These are phyloP conservation scores for Plasmopara halstedii DNA, from an alignment of 352 stramenopile genomes.

Conservation along the genomic window DNA sequence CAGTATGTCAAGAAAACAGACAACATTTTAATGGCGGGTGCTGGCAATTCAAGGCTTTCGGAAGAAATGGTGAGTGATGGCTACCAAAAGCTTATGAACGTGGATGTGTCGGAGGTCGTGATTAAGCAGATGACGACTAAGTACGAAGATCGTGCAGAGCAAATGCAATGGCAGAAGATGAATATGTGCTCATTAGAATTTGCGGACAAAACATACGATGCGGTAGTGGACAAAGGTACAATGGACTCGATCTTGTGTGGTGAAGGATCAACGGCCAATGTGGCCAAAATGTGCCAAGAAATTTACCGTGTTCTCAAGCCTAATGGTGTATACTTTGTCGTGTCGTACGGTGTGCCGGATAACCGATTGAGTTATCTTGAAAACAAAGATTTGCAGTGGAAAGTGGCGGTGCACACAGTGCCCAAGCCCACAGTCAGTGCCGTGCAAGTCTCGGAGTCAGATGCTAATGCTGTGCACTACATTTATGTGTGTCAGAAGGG, in stretches of 20 bases:
- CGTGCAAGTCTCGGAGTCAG: conserved; percentile 87
- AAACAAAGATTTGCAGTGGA: conserved; percentile 94
- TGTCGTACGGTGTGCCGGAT: conserved; percentile 94
- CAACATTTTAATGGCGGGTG: conserved; percentile 88
- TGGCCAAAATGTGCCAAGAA: conserved; percentile 94
- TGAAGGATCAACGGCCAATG: conserved; percentile 92
- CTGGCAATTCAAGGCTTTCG: conserved; percentile 90
- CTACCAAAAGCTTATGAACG: conserved; percentile 93
- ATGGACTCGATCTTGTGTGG: conserved; percentile 95
- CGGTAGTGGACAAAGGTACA: conserved; percentile 92
- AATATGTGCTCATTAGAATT: conserved; percentile 93
- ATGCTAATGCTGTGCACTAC: conserved; percentile 94
- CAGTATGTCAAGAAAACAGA: conserved; percentile 94
- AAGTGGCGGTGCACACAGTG: conserved; percentile 92
- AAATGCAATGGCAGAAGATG: conserved; percentile 93
- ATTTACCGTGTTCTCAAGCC: conserved; percentile 92
- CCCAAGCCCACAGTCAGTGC: conserved; percentile 94
- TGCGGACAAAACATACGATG: conserved; percentile 91
- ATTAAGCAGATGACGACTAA: conserved; percentile 92
- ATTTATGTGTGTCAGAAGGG: conserved; percentile 94
- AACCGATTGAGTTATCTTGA: conserved; percentile 95
- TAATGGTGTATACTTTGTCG: conserved; percentile 91
- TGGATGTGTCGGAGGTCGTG: conserved; percentile 92
- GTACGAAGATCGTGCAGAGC: conserved; percentile 87
- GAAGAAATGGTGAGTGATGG: conserved; percentile 96